phyloP scores from a whole-genome alignment of 805 yeast genomes.

The Babjeviella inositovora region DNA sequence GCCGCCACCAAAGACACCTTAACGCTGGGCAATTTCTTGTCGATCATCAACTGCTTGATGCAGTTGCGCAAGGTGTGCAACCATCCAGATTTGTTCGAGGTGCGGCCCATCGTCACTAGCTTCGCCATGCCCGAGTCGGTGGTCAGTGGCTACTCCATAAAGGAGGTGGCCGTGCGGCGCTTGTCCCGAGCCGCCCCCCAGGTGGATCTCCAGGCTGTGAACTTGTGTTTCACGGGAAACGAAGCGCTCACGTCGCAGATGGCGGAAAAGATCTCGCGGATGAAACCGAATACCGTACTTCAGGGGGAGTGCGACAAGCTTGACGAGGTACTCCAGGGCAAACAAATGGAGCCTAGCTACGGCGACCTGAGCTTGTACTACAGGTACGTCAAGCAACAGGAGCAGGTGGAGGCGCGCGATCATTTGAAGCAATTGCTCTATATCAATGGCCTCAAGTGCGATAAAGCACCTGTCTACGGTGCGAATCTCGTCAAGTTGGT shows the following conservation, averaged over 20 bases:
- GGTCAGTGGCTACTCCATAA: conserved; percentile 23
- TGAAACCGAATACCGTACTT: conserved; percentile 32
- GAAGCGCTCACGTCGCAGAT: conserved; percentile 29
- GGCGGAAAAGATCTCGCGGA: conserved; percentile 19
- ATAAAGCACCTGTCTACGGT: conserved; percentile 54
- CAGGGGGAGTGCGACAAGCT: conserved; percentile 24
- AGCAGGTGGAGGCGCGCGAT: conserved; percentile 34
- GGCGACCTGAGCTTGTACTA: conserved; percentile 41
- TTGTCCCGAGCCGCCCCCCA: conserved; percentile 7
- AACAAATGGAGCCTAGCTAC: conserved; percentile 9
- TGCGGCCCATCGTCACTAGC: conserved; percentile 86
- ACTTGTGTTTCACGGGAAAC: conserved; percentile 34
- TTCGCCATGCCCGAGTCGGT: conserved; percentile 61
- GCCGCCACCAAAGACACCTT: conserved; percentile 91
- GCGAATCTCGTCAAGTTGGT: conserved; percentile 30
- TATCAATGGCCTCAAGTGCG: conserved; percentile 51
- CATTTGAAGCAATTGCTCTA: conserved; percentile 39
- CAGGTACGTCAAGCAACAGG: conserved; percentile 32
- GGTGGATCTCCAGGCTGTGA: conserved; percentile 40
- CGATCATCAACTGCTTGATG: conserved; percentile 95
- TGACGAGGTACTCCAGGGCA: conserved; percentile 14
- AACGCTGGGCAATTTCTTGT: conserved; percentile 85
- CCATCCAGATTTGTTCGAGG: conserved; percentile 93
- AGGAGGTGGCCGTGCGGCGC: conserved; percentile 20
- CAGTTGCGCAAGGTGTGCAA: conserved; percentile 93